Percentiles rank a stretch among this genome's conserved stretches.
phyloP scores from a whole-genome alignment of 495 filamentous ascomycete genomes.

The Penicillium goetzii region DNA sequence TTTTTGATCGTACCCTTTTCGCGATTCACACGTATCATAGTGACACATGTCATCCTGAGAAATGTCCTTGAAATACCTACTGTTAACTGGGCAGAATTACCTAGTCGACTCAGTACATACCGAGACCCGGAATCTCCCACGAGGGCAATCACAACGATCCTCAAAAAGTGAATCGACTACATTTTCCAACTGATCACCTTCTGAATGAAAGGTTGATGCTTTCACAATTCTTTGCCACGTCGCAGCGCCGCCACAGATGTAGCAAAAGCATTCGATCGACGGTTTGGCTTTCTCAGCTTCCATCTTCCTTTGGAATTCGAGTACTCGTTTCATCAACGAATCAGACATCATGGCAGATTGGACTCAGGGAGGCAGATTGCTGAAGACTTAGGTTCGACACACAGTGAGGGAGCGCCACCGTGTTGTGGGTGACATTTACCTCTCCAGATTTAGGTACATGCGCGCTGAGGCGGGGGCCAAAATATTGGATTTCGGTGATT shows the following conservation, averaged over 20 bases:
- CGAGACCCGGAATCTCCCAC: background rate
- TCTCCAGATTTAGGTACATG: background rate
- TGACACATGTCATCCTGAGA: background rate
- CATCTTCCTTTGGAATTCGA: background rate
- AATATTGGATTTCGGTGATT: too few relatives aligned
- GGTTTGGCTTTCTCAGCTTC: conserved; percentile 5
- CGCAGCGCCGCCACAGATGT: conserved; percentile 2
- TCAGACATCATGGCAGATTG: background rate
- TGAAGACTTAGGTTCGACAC: background rate
- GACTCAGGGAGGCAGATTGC: background rate
- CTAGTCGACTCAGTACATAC: conserved; percentile 1
- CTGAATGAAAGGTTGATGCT: conserved; percentile 4
- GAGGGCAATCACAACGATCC: conserved; percentile 1
- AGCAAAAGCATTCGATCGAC: conserved; percentile 2
- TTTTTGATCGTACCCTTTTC: conserved; percentile 4
- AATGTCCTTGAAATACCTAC: background rate
- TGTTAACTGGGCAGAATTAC: background rate
- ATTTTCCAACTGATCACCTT: conserved; percentile 3
- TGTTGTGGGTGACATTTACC: background rate
- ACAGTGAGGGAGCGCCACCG: background rate
- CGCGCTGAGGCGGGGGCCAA: background rate
- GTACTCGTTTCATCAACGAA: conserved; percentile 1
- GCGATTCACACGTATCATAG: background rate
- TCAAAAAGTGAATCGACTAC: background rate
- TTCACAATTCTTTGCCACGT: conserved; percentile 3